Evolutionary conservation across 305 asterid genomes (phyloP).

Genomic region (Nicotiana rustica): DNA sequence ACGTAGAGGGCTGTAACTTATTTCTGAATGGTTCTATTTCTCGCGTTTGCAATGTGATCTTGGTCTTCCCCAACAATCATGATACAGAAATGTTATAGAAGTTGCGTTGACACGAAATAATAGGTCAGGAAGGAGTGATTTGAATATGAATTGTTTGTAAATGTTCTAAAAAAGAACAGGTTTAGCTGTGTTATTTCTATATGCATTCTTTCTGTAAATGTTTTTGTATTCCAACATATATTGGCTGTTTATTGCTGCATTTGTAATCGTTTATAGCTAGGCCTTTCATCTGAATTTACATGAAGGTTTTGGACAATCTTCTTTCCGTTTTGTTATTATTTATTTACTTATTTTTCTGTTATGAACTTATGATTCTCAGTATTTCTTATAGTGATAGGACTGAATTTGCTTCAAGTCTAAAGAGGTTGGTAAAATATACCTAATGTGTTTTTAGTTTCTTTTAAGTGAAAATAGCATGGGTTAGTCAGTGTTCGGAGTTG

Average conservation of each 20-base stretch:
- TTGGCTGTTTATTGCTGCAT: conserved; percentile 38
- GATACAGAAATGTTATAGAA: conserved; percentile 32
- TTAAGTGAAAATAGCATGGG: too few relatives aligned
- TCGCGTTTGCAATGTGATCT: not conserved
- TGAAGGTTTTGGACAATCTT: conserved; percentile 16
- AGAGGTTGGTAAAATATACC: too few relatives aligned
- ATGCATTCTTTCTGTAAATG: conserved; percentile 65
- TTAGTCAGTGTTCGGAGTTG: too few relatives aligned
- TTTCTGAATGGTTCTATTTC: not conserved
- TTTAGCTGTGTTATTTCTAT: conserved; percentile 31
- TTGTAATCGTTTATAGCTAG: conserved; percentile 9
- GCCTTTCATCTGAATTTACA: conserved; percentile 22
- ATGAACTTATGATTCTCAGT: not conserved
- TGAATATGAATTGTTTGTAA: conserved; percentile 43
- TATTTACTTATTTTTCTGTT: too few relatives aligned
- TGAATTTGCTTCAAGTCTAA: not conserved
- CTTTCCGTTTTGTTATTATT: not conserved
- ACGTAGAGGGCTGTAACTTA: conserved; percentile 6
- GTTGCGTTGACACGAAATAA: conserved; percentile 45
- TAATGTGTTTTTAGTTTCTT: too few relatives aligned
- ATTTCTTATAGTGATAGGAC: not conserved
- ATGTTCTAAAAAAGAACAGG: conserved; percentile 11
- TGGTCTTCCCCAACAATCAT: conserved; percentile 6
- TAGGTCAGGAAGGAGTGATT: conserved; percentile 39
- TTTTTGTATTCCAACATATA: conserved; percentile 26